A percentile compares a stretch with the other conserved stretches of the same genome.
Evolutionary conservation across 495 filamentous ascomycete species (phyloP).

Genomic region (Daldinia childiae): DNA sequence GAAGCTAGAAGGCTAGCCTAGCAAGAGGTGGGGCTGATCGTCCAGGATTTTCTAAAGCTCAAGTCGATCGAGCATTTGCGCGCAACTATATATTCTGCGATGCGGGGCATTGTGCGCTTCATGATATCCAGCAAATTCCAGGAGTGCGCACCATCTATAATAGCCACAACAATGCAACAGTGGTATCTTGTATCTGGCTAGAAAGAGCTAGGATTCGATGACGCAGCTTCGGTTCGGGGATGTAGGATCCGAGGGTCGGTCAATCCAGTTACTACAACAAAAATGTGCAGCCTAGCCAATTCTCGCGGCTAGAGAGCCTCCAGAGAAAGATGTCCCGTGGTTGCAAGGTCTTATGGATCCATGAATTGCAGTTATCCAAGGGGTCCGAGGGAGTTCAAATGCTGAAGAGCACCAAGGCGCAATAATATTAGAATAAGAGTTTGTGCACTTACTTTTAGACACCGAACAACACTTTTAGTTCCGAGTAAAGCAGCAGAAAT

Average conservation of each 20-base stretch:
- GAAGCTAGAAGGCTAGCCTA: constrained; percentile 27
- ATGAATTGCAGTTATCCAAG: constrained; percentile 13
- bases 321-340: constrained; percentile 3
- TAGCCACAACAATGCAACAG: constrained; percentile 9
- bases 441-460: constrained; percentile 51
- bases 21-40: constrained; percentile 41
- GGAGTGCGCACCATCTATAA: constrained; percentile 6
- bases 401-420: constrained; percentile 34
- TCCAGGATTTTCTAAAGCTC: constrained; percentile 41
- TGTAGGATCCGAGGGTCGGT: constrained; percentile 35
- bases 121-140: constrained; percentile 11
- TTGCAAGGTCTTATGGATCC: constrained; percentile 8
- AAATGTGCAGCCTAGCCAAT: constrained; percentile 19
- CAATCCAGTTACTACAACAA: constrained; percentile 37
- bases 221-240: constrained; percentile 46
- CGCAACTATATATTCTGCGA: constrained; percentile 35
- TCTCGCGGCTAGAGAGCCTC: constrained; percentile 15
- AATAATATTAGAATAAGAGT: constrained; percentile 26
- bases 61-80: constrained; percentile 41
- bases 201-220: constrained; percentile 35
- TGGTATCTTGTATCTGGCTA: constrained; percentile 3
- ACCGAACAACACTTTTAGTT: constrained; percentile 51
- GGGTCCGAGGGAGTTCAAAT: constrained; percentile 35
- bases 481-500: constrained; percentile 47
- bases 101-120: constrained; percentile 42